phyloP scores from a whole-genome alignment of 805 yeast species.

The Lipomyces starkeyi region DNA sequence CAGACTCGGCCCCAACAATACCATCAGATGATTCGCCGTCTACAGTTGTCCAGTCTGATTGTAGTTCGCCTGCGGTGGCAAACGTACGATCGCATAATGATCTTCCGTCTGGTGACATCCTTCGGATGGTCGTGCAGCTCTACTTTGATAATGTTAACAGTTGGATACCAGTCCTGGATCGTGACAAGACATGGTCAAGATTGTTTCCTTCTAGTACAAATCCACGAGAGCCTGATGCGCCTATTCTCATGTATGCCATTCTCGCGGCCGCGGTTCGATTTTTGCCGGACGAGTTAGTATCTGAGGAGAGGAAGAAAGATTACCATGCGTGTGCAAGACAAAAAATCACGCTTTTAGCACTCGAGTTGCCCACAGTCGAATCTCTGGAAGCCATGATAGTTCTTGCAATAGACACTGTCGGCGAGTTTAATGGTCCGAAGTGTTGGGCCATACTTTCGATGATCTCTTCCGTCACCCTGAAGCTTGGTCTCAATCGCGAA shows the following conservation, averaged over 20 bases:
- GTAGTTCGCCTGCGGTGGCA: too few species aligned
- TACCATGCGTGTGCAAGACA: constrained; percentile 38
- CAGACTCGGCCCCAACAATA: neutral
- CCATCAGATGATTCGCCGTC: too few species aligned
- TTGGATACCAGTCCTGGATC: constrained; percentile 77
- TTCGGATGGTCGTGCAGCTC: constrained; percentile 59
- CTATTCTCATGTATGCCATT: constrained; percentile 36
- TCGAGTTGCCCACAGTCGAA: constrained; percentile 39
- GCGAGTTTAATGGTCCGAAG: constrained; percentile 42
- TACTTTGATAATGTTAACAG: constrained; percentile 83
- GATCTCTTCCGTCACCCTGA: constrained; percentile 39
- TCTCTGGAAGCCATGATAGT: constrained; percentile 40
- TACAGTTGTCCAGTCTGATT: too few species aligned
- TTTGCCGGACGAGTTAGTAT: constrained; percentile 26
- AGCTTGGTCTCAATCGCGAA: constrained; percentile 33
- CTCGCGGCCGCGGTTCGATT: constrained; percentile 39
- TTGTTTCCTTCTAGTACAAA: constrained; percentile 10
- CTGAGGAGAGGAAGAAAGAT: constrained; percentile 17
- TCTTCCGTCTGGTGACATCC: constrained; percentile 28
- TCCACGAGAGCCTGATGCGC: constrained; percentile 10
- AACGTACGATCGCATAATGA: neutral
- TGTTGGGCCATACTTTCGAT: constrained; percentile 43
- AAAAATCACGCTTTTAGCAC: constrained; percentile 36
- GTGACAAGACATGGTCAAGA: constrained; percentile 21
- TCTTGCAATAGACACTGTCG: constrained; percentile 41